These are phyloP conservation scores for Candida maltosa DNA, from an alignment of 805 yeast species.

Conservation along the genomic window DNA sequence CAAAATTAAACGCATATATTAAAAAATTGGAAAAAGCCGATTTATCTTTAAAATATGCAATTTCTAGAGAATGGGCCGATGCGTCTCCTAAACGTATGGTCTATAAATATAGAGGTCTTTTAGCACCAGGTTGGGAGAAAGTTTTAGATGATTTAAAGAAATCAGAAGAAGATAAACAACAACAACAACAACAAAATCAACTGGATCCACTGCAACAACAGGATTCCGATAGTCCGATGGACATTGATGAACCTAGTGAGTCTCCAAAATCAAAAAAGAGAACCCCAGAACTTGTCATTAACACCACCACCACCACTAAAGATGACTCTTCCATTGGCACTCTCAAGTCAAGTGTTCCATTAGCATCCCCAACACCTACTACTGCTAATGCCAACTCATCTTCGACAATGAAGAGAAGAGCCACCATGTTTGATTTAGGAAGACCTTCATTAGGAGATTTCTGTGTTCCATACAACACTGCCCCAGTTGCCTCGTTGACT, in stretches of 20 bases:
- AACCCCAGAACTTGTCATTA: not conserved
- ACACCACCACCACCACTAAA: conserved; percentile 7
- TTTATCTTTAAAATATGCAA: conserved; percentile 63
- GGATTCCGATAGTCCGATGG: conserved; percentile 2
- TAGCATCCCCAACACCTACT: too few species aligned
- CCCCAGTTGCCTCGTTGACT: conserved; percentile 70
- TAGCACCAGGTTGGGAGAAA: conserved; percentile 71
- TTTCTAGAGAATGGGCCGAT: conserved; percentile 88
- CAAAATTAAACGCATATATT: conserved; percentile 80
- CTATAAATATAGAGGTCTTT: conserved; percentile 75
- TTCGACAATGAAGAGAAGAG: conserved; percentile 43
- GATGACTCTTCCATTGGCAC: too few species aligned
- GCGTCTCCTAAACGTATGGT: conserved; percentile 89
- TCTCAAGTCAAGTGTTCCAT: too few species aligned
- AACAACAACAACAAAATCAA: conserved; percentile 1
- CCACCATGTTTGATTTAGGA: conserved; percentile 53
- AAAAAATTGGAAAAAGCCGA: conserved; percentile 85
- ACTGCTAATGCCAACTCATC: too few species aligned
- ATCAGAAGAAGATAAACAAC: conserved; percentile 6
- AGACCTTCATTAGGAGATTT: conserved; percentile 45
- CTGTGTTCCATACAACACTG: conserved; percentile 67
- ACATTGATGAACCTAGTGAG: not conserved
- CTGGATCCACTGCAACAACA: too few species aligned
- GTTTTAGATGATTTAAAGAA: conserved; percentile 46
- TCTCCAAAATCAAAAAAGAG: conserved; percentile 1